Percentiles rank a stretch among this genome's conserved stretches.
Conservation (phyloP, 73 alveolate species). For the Tetrahymena malaccensis region DNA sequence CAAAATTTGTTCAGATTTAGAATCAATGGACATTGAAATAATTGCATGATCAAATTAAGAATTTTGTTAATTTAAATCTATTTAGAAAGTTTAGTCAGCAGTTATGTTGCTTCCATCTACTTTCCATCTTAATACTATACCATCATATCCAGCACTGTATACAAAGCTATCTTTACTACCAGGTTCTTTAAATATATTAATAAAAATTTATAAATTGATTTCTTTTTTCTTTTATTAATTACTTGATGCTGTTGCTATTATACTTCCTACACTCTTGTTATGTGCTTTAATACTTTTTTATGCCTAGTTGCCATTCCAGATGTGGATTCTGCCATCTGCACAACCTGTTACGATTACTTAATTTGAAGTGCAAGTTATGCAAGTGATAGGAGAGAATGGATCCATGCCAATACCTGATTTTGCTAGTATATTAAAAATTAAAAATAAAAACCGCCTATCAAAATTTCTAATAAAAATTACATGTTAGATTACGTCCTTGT, state of each 20-base stretch:
- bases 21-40: conserved; percentile 67
- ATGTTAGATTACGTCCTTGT: conserved; percentile 69
- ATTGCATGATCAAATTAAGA: conserved; percentile 72
- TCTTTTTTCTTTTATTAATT: background rate
- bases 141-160: conserved; percentile 52
- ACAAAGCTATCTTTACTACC: conserved; percentile 95
- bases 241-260: conserved; percentile 39
- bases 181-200: conserved; percentile 1
- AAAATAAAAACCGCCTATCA: background rate
- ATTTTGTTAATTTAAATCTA: conserved; percentile 55
- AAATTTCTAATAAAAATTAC: background rate
- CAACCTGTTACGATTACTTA: conserved; percentile 64
- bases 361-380: background rate
- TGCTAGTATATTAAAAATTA: background rate
- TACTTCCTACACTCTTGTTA: conserved; percentile 56
- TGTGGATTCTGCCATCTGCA: conserved; percentile 49
- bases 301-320: conserved; percentile 63
- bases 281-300: conserved; percentile 58
- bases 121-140: conserved; percentile 2
- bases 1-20: conserved; percentile 56
- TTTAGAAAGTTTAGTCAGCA: conserved; percentile 23
- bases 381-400: background rate
- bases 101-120: background rate
- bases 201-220: background rate
- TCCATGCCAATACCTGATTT: background rate